Conservation (phyloP, 2,329 filamentous ascomycete species). For the Amphichorda felina region DNA sequence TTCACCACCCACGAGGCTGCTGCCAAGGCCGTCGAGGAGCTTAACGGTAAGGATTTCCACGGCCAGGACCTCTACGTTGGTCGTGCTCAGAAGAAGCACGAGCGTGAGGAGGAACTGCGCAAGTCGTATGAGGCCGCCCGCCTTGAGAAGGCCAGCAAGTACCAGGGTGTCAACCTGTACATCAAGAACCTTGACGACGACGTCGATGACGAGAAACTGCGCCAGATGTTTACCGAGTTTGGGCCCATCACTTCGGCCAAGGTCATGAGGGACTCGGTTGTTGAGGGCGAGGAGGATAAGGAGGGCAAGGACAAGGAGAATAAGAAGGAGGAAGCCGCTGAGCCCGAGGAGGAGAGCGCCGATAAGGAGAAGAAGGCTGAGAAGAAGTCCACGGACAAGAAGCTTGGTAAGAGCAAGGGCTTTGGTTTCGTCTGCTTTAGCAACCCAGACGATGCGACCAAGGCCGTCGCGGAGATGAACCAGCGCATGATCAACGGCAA, state of each 20-base stretch:
- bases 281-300: slow-evolving; percentile 43
- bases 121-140: slow-evolving; percentile 97
- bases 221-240: slow-evolving; percentile 81
- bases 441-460: slow-evolving; percentile 97
- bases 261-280: slow-evolving; percentile 83
- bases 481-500: slow-evolving; percentile 97
- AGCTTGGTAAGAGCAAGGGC: slow-evolving; percentile 97
- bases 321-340: slow-evolving; percentile 30
- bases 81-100: slow-evolving; percentile 99
- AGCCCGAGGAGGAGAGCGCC: slow-evolving; percentile 35
- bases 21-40: slow-evolving; percentile 73
- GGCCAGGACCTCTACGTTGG: slow-evolving; percentile 96
- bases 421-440: slow-evolving; percentile 99
- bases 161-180: slow-evolving; percentile 98
- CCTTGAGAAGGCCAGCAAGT: slow-evolving; percentile 97
- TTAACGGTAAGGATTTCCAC: slow-evolving; percentile 86
- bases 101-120: slow-evolving; percentile 97
- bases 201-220: slow-evolving; percentile 94
- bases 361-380: slow-evolving; percentile 46
- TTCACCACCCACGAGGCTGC: slow-evolving; percentile 87
- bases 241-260: slow-evolving; percentile 97
- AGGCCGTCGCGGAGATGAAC: slow-evolving; percentile 99
- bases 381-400: slow-evolving; percentile 44
- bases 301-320: slow-evolving; percentile 36
- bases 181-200: slow-evolving; percentile 99